Evolutionary conservation across 257 asterid genomes (phyloP).

Genomic region (Verbena officinalis): DNA sequence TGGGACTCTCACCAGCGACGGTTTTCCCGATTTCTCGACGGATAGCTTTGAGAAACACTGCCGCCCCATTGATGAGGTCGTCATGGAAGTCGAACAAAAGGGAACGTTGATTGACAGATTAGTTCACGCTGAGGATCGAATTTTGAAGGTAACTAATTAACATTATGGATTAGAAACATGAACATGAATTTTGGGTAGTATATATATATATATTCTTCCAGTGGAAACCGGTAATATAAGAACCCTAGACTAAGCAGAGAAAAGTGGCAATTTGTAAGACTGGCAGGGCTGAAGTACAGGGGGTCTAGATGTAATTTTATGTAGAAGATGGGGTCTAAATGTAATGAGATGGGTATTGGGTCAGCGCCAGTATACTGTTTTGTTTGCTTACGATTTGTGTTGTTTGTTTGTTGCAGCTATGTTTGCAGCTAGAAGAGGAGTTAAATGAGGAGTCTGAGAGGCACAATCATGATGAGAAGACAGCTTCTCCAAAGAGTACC

Average conservation of each 20-base stretch:
- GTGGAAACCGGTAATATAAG: no score
- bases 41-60: constrained; percentile 57
- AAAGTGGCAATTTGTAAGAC: no score
- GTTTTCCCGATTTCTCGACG: constrained; percentile 51
- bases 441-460: constrained; percentile 34
- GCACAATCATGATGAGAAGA: constrained; percentile 25
- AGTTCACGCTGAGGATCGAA: constrained; percentile 60
- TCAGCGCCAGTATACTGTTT: no score
- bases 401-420: constrained; percentile 31
- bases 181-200: no score
- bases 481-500: constrained; percentile 17
- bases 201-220: no score
- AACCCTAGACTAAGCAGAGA: no score
- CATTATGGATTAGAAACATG: no score
- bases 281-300: no score
- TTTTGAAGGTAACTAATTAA: constrained; percentile 53
- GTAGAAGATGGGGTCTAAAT: no score
- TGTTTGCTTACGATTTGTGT: no score
- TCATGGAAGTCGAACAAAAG: constrained; percentile 58
- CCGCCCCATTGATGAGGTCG: constrained; percentile 63
- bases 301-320: no score
- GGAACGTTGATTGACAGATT: constrained; percentile 66
- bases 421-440: constrained; percentile 57
- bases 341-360: no score
- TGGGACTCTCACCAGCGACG: constrained; percentile 45